phyloP scores from a whole-genome alignment of 2,329 filamentous ascomycete genomes.

The Chalaropsis ovoidea region DNA sequence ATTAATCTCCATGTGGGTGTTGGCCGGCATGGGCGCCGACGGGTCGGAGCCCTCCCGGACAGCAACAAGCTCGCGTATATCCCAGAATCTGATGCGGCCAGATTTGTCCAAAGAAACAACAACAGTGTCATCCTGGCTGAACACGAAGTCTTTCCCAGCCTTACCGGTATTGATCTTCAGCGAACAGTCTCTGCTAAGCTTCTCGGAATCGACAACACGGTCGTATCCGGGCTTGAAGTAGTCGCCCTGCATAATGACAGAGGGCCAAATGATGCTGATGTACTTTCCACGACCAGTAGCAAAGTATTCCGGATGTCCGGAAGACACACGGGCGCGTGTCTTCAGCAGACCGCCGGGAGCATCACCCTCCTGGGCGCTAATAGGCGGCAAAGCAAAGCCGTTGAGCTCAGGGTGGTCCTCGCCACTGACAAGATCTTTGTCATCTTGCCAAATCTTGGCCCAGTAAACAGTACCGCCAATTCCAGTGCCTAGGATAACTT shows the following conservation, averaged over 20 bases:
- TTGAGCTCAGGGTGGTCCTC: slow-evolving; percentile 70
- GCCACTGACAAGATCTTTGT: slow-evolving; percentile 64
- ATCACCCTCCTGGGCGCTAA: slow-evolving; percentile 77
- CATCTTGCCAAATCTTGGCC: slow-evolving; percentile 65
- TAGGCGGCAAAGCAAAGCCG: slow-evolving; percentile 81
- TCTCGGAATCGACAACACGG: slow-evolving; percentile 72
- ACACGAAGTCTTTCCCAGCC: slow-evolving; percentile 94
- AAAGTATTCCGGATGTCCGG: slow-evolving; percentile 83
- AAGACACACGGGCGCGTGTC: slow-evolving; percentile 85
- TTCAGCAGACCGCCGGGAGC: slow-evolving; percentile 86
- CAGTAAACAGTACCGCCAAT: slow-evolving; percentile 97
- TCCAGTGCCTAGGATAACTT: slow-evolving; percentile 83
- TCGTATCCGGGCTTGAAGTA: slow-evolving; percentile 55
- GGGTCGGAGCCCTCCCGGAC: slow-evolving; percentile 43
- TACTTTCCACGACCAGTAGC: slow-evolving; percentile 92
- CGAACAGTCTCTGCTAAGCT: slow-evolving; percentile 73
- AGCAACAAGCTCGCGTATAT: slow-evolving; percentile 67
- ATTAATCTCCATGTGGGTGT: slow-evolving; percentile 62
- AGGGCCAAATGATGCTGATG: slow-evolving; percentile 76
- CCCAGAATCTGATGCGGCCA: slow-evolving; percentile 95
- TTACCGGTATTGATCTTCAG: slow-evolving; percentile 95
- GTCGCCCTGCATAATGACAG: slow-evolving; percentile 52
- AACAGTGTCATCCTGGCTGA: slow-evolving; percentile 90
- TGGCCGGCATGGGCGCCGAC: slow-evolving; percentile 43
- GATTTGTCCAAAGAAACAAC: slow-evolving; percentile 96